Base-by-base conservation (phyloP, 1,284 basidiomycete genomes). In the Leccinum fuscescens region DNA sequence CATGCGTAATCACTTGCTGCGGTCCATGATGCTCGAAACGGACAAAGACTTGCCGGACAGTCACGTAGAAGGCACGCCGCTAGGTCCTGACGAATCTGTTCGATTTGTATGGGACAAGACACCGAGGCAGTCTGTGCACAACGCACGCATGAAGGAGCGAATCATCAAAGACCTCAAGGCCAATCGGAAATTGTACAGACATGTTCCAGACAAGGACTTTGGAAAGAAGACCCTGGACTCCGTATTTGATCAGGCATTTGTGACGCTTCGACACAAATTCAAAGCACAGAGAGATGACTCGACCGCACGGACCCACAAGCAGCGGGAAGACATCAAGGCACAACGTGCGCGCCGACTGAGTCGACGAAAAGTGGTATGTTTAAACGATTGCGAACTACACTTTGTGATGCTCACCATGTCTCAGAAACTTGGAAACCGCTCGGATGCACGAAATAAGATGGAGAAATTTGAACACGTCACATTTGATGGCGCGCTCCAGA, bases 101-200 rank as follows among this genome's bases (percentile, higher is more conserved):
- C 85, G 89, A 14, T 90, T 90, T 66, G 85, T 89, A 3, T 90
- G 88, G 88, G 83, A 86, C 58, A 88, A 88, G 71, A 90, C 88
- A 1, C 77, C 81, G 8, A 88, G 83, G 62, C 86, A 90, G 65
- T 89, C 87, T 0, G 78, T 83, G 20, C 88, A 90, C 65, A 90
- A 90, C 61, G 76, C 78, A 6, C 79, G 80, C 6, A 90, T 90
- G 88, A 90, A 87, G 73, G 73, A 78, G 15, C 83, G 84, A 15
- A 70, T 90, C 12, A 68, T 90, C 24, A 74, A 75, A 5, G 86
- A 89, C 66, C 72, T 90, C 56, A 85, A 80, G 58, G 76, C 77
- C 7, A 82, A 82, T 37, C 80, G 82, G 12, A 75, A 73, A 24
- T 62, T 80, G 51, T 90, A 90, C 70, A 83, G 80, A 61, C 78